A percentile compares a stretch with the other conserved stretches of the same genome.
Conservation (phyloP, 352 stramenopile genomes). For the Phytopythium delawarense region DNA sequence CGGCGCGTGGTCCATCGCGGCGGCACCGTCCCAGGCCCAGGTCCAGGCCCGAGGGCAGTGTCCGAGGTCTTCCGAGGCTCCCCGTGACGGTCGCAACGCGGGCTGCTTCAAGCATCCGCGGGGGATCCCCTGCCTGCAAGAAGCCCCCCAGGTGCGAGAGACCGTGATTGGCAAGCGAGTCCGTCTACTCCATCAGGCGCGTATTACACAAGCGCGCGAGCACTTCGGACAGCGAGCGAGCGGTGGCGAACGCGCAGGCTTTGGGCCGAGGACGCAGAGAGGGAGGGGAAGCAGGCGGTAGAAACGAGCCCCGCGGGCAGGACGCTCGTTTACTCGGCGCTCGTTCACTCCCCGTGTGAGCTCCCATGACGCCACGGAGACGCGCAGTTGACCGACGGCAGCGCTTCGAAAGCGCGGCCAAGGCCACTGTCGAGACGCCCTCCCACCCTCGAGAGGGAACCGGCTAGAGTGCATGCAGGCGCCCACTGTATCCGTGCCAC, state of each 20-base stretch:
- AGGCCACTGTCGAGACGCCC: neutral
- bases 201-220: neutral
- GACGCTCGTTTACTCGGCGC: no score
- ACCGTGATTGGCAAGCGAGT: neutral
- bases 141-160: neutral
- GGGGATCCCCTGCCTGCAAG: no score
- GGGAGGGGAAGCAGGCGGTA: neutral
- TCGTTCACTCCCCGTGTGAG: no score
- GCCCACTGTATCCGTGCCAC: neutral
- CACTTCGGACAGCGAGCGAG: neutral
- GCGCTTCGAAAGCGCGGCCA: no score
- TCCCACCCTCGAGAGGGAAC: neutral
- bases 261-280: neutral
- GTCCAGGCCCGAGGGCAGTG: no score
- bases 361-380: no score
- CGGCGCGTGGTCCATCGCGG: neutral
- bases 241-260: neutral
- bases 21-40: no score
- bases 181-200: neutral
- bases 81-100: no score
- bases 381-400: neutral
- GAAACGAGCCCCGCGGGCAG: conserved; percentile 2
- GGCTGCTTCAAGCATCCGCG: no score
- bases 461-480: neutral
- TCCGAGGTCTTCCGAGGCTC: no score